Base-by-base conservation (phyloP, 2,329 filamentous ascomycete genomes). In the Phaeosphaeriaceae sp. region DNA sequence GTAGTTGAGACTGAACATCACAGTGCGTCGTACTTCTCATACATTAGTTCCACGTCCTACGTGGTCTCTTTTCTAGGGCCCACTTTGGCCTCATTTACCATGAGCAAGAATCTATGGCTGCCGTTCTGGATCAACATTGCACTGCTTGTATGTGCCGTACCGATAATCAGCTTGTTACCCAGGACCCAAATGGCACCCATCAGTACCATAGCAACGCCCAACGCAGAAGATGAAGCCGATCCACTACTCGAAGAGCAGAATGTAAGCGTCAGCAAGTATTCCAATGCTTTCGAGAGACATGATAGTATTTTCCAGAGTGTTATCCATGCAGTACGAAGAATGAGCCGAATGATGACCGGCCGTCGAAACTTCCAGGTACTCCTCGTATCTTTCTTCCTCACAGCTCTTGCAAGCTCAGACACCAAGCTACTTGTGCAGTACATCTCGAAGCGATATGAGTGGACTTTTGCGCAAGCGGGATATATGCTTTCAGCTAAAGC, bases 401-500 rank as follows among this genome's bases (percentile, higher is more conserved):
- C 70, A 0, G 68, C 69, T 0, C 60, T 74, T 4, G 72, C 72
- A 5, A 73, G 71, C 37, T 73, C 70, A 2, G 71, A 73, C 28
- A 74, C 71, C 1, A 71, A 73, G 29, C 56, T 74, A 2, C 62
- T 74, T 1, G 67, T 72, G 0, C 70, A 72, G 35, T 74, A 74
- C 37, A 74, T 74, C 12, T 73, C 71, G 6, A 73, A 73, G 45
- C 58, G 72, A 21, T 74, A 74, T 26, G 58, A 64, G n/a, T 72
- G 70, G 70, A 72, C 61, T 0, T 73, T 73, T 38, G 66, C 69
- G 30, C 52, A 70, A 63, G 68, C 68, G 8, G 71, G 72, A 6
- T 73, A 71, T 33, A 66, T 74, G 50, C 64, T 74, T 3, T 73
- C 70, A 3, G 64, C 68, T 9, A 74, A 74, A 53, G 70, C 71